Evolutionary conservation across 495 filamentous ascomycete species (phyloP).

Genomic region (Hypomontagnella monticulosa): DNA sequence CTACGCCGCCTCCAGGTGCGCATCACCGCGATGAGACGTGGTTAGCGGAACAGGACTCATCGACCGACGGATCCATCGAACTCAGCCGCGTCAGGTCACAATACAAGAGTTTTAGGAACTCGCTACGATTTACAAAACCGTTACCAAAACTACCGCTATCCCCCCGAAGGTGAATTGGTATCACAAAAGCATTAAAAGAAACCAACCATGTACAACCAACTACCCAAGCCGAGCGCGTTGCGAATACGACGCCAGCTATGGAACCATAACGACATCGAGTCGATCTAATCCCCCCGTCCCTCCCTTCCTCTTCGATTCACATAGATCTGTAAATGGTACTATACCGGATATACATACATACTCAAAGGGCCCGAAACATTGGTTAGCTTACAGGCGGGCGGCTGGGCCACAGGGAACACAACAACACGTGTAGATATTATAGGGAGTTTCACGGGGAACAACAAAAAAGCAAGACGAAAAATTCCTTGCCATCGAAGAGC

Average conservation of each 20-base stretch:
- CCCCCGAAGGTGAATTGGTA: conserved; percentile 1
- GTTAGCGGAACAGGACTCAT: conserved; percentile 40
- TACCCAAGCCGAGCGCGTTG: neutral
- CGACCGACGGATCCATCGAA: conserved; percentile 35
- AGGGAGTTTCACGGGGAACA: conserved; percentile 11
- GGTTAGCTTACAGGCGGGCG: conserved; percentile 20
- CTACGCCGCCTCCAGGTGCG: neutral
- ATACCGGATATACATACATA: conserved; percentile 30
- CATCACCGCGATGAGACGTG: conserved; percentile 29
- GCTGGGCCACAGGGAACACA: conserved; percentile 24
- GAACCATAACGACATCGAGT: conserved; percentile 3
- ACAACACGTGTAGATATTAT: neutral
- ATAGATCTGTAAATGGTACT: conserved; percentile 32
- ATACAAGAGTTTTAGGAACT: conserved; percentile 3
- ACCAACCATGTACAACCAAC: neutral
- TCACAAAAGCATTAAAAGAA: neutral
- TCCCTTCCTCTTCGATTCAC: conserved; percentile 20
- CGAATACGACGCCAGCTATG: neutral
- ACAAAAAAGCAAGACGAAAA: conserved; percentile 5
- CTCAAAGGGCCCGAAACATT: conserved; percentile 10
- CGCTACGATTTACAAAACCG: conserved; percentile 16
- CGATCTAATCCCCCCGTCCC: neutral
- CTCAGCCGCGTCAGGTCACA: conserved; percentile 8
- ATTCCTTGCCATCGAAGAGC: conserved; percentile 12
- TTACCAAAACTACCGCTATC: conserved; percentile 18